Base-by-base conservation (phyloP, 2,329 filamentous ascomycete genomes). In the Aspergillus felis region DNA sequence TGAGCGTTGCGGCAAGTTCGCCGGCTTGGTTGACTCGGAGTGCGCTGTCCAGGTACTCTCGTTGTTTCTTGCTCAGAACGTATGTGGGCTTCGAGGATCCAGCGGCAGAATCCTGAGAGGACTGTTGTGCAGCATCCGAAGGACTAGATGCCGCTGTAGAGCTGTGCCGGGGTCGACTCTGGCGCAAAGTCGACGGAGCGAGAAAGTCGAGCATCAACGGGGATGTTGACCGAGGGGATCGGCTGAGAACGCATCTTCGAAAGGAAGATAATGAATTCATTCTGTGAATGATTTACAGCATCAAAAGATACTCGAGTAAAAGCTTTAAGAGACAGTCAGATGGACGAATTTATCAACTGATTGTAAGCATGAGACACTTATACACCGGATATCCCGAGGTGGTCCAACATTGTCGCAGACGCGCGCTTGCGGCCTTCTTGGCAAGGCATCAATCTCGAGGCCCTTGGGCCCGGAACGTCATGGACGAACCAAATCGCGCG, bases 11-110 rank as follows among this genome's bases (percentile, higher is more conserved):
- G 55, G 94, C 94, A n/a, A 99, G 85, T 77, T 99, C 94, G 71
- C 94, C 94, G 25, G 94, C 92, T 78, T 99, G 94, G 76, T 99
- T 97, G 57, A 99, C 94, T 61, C 94, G 91, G 29, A 97, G 86
- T 17, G 91, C 91, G 28, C 87, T 84, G 57, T 89, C 87, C 51
- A 95, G 85, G 68, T 88, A 95, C 56, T 88, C 82, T 57, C 85
- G 83, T 69, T 96, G 91, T 59, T 85, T 81, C 62, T 83, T 76
- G 29, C 86, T 90, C 50, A 94, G 79, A 9, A 87, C 82, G 71
- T 87, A 78, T 60, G 68, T 70, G 27, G 71, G 68, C 57, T 74
- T 74, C 7, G 65, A 41, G 5, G 62, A 59, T 28, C 61, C 57
- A 29, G 67, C 52, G 48, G 24, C 20, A 66, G 76, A 78, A 22